Percentiles rank a stretch among this genome's conserved stretches.
Conservation (phyloP, 257 asterid species). For the Przewalskia tangutica region DNA sequence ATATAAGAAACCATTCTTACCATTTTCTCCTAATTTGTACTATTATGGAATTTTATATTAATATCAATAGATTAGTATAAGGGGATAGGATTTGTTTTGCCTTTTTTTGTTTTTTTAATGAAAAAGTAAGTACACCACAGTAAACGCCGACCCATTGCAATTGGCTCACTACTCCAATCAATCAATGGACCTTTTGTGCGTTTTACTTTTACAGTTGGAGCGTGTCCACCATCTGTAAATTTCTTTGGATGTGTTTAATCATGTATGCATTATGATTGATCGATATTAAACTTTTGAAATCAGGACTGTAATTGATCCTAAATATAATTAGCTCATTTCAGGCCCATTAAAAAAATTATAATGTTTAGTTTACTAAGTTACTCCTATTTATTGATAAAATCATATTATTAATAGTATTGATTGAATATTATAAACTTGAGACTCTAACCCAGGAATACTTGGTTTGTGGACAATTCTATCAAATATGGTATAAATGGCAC, state of each 20-base stretch:
- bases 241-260: not conserved
- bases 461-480: too few species aligned
- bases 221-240: slow-evolving; percentile 35
- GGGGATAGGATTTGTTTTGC: not conserved
- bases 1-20: too few species aligned
- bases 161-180: slow-evolving; percentile 31
- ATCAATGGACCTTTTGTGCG: slow-evolving; percentile 42
- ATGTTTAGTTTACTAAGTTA: too few species aligned
- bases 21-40: not conserved
- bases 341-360: too few species aligned
- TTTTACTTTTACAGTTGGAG: slow-evolving; percentile 38
- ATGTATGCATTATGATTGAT: too few species aligned
- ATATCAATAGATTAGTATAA: not conserved
- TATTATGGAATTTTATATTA: not conserved
- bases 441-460: not conserved
- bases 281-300: too few species aligned
- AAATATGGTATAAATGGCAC: too few species aligned
- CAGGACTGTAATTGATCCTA: too few species aligned
- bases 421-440: not conserved
- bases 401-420: not conserved
- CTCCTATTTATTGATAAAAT: too few species aligned
- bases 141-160: slow-evolving; percentile 19
- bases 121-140: slow-evolving; percentile 12
- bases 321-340: too few species aligned
- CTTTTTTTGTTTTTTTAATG: not conserved